A percentile compares a stretch with the other conserved stretches of the same genome.
phyloP scores from a whole-genome alignment of 495 filamentous ascomycete genomes.

The Trichoderma virens region DNA sequence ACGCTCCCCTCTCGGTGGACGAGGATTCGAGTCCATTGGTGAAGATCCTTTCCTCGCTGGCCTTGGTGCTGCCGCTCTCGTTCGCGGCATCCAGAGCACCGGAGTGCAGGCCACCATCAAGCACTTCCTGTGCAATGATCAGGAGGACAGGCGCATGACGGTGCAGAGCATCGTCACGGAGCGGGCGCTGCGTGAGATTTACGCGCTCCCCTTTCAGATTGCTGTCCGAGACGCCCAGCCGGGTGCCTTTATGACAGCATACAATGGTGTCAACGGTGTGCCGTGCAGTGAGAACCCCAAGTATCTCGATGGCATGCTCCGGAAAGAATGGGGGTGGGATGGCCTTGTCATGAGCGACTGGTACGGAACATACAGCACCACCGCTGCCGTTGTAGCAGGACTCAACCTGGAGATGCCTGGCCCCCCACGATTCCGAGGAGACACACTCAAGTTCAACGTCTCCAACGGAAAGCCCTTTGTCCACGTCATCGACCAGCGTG shows the following conservation, averaged over 20 bases:
- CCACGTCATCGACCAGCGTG: conserved; percentile 54
- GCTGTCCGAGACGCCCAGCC: conserved; percentile 57
- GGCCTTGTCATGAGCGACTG: conserved; percentile 67
- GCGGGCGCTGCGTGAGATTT: conserved; percentile 69
- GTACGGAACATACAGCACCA: conserved; percentile 64
- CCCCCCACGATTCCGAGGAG: conserved; percentile 56
- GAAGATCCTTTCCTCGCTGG: conserved; percentile 72
- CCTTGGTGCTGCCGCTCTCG: conserved; percentile 54
- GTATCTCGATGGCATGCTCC: conserved; percentile 55
- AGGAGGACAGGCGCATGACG: conserved; percentile 63
- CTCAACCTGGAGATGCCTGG: conserved; percentile 73
- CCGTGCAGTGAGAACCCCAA: conserved; percentile 61
- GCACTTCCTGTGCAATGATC: conserved; percentile 79
- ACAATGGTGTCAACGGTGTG: conserved; percentile 66
- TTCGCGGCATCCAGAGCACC: conserved; percentile 62
- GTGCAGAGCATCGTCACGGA: conserved; percentile 60
- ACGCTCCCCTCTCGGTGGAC: conserved; percentile 64
- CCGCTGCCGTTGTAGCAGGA: conserved; percentile 59
- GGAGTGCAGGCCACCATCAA: conserved; percentile 67
- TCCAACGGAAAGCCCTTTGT: conserved; percentile 49
- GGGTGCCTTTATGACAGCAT: conserved; percentile 66
- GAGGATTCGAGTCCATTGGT: conserved; percentile 68
- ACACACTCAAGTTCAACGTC: conserved; percentile 50
- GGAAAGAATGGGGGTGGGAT: conserved; percentile 65
- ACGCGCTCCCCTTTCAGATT: conserved; percentile 65